Evolutionary conservation across 139 green algal genomes (phyloP).

Genomic region (Trebouxia sp.): DNA sequence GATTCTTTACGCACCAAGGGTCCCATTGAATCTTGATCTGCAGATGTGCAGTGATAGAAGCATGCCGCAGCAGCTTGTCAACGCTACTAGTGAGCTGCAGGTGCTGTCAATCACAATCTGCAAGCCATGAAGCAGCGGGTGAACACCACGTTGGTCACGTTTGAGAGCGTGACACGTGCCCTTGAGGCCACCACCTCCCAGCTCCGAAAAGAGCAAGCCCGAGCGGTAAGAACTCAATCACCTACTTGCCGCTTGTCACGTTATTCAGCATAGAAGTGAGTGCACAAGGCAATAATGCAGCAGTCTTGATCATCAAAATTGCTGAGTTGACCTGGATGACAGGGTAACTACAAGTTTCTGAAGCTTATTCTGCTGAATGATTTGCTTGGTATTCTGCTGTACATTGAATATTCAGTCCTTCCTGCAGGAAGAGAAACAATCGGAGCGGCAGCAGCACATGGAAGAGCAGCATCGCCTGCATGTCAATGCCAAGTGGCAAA

Average conservation of each 20-base stretch:
- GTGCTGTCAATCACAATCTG: slow-evolving; percentile 28
- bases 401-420: too few species aligned
- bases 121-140: slow-evolving; percentile 21
- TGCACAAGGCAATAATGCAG: too few species aligned
- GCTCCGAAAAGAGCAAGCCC: slow-evolving; percentile 35
- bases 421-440: neutral
- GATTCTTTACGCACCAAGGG: too few species aligned
- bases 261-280: too few species aligned
- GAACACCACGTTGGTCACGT: slow-evolving; percentile 31
- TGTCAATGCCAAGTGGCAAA: neutral
- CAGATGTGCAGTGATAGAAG: neutral
- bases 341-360: too few species aligned
- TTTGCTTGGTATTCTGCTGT: too few species aligned
- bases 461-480: slow-evolving; percentile 23
- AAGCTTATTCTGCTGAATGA: too few species aligned
- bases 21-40: too few species aligned
- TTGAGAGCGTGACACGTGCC: slow-evolving; percentile 32
- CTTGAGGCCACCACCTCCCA: slow-evolving; percentile 35
- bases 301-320: too few species aligned
- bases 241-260: too few species aligned
- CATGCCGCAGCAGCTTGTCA: neutral
- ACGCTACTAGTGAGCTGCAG: neutral
- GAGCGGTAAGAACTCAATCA: neutral
- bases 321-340: too few species aligned
- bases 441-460: neutral